Base-by-base conservation (phyloP, 768 basidiomycete genomes). In the Agaricus subrufescens region DNA sequence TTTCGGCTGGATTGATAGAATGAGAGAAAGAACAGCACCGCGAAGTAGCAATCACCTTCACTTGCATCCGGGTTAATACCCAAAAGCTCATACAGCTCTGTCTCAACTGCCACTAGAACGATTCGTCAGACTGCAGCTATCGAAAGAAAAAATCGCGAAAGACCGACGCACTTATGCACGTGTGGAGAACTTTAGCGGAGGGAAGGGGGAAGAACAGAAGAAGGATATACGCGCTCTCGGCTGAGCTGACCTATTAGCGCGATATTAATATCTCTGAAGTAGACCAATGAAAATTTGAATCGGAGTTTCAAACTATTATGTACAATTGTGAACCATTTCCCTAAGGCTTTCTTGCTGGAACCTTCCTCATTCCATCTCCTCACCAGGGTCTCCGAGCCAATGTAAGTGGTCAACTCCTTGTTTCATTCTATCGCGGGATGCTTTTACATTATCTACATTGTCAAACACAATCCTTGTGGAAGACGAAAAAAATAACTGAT, bases 371-470 rank as follows among this genome's bases (percentile, higher is more conserved):
- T 42, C 14, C 40, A 42, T 19, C 40, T 9, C 19, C 19, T n/a
- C 39, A 42, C 10, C 19, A 19, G 40, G 40, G 14, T 42, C 40
- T 42, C 12, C 7, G 14, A 19, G n/a, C 12, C 19, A 12, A 40
- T 39, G 62, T 66, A 61, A 66, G 63, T 65, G 12, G 2, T 46
- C 38, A 57, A 43, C 29, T 29, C 46, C 50, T 31, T 48, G 23
- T 26, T 49, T 52, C 54, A 9, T 53, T 54, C 42, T n/a, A 50
- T 57, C 59, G 38, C 48, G 77, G 87, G 86, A 87, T 89, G 83
- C 65, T 71, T 62, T 64, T 61, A 71, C 71, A 74, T 89, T 91
- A 91, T 91, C 91, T 91, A 92, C 91, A 92, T 92, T 91, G 89
- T 90, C 91, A 64, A 82, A 92, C 76, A 56, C 15, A 75, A 77